Base-by-base conservation (phyloP, 495 filamentous ascomycete species). In the Wilcoxina mikolae region DNA sequence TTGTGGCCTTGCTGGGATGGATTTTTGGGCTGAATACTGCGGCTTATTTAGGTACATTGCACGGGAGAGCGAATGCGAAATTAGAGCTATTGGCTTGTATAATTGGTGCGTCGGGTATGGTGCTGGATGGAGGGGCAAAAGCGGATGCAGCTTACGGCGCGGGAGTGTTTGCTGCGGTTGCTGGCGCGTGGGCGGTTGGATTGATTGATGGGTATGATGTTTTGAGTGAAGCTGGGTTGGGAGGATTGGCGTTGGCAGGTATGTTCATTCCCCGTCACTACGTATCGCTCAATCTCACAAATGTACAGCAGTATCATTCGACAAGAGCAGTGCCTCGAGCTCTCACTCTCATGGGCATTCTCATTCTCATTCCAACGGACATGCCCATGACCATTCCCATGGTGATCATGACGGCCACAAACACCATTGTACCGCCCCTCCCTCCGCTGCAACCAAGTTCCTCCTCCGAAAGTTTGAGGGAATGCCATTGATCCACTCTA, bases 401-500 rank as follows among this genome's bases (percentile, higher is more conserved):
- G 62, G 12, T 2, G 53, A 58, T 17, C 43, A 24, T 11, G 50
- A 65, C 29, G 54, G 25, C 49, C 23, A 27, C 26, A 17, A 35
- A 15, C 51, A 45, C 39, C 35, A 28, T 3, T 9, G 10, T 23
- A 10, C 20, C 39, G 24, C 35, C 26, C 54, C 55, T 44, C 67
- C 56, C n/a, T 61, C 55, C 49, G 60, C 29, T 61, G 69, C 58
- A 46, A 54, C 48, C 58, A 70, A 47, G 51, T 54, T 28, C 61
- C 64, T 53, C 57, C 69, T 60, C 62, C 65, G 22, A 57, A 74
- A 20, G 85, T 83, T 4, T 71, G 60, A 55, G 69, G 87, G 46
- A 84, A 84, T 18, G 68, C 86, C 88, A 2, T 67, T 96, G 12
- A 56, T 94, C 12, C 80, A 94, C 55, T 81, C 85, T 54, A 87